phyloP scores from a whole-genome alignment of 148 eudicot species.

The Vaccinium myrtillus region DNA sequence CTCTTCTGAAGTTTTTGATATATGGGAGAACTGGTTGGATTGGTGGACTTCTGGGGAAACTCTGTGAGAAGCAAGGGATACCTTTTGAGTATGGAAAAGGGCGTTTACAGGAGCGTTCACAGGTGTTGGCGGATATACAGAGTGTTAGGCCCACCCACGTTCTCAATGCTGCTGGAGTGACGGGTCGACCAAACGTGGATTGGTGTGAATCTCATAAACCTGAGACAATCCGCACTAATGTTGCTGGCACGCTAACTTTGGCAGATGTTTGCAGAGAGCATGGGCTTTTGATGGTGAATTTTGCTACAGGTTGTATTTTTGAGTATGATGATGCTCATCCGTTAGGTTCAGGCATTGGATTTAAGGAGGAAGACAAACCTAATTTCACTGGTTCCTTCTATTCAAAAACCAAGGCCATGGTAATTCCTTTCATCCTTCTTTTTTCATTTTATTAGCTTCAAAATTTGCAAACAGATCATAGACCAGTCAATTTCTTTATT shows the following conservation, averaged over 20 bases:
- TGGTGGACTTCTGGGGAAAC: constrained; percentile 29
- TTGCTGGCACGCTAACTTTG: constrained; percentile 26
- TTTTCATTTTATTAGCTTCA: neutral
- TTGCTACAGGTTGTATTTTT: constrained; percentile 30
- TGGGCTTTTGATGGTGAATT: constrained; percentile 28
- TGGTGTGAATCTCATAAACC: constrained; percentile 31
- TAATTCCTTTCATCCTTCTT: constrained; percentile 6
- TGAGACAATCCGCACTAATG: constrained; percentile 27
- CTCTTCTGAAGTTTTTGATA: constrained; percentile 28
- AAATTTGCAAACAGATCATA: neutral
- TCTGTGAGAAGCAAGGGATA: constrained; percentile 31
- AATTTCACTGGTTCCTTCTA: constrained; percentile 31
- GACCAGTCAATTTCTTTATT: neutral
- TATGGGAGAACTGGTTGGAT: constrained; percentile 33
- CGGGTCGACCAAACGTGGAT: constrained; percentile 28
- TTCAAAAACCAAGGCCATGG: constrained; percentile 33
- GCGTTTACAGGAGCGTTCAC: constrained; percentile 26
- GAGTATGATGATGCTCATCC: constrained; percentile 30
- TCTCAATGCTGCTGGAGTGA: constrained; percentile 33
- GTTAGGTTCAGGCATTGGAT: constrained; percentile 29
- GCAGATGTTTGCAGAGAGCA: constrained; percentile 35
- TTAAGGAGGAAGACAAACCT: constrained; percentile 32
- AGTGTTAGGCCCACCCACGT: constrained; percentile 28
- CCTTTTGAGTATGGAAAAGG: constrained; percentile 29
- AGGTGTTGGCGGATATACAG: constrained; percentile 21